Conservation (phyloP, 2,329 filamentous ascomycete genomes). For the Thielaviopsis euricoi region DNA sequence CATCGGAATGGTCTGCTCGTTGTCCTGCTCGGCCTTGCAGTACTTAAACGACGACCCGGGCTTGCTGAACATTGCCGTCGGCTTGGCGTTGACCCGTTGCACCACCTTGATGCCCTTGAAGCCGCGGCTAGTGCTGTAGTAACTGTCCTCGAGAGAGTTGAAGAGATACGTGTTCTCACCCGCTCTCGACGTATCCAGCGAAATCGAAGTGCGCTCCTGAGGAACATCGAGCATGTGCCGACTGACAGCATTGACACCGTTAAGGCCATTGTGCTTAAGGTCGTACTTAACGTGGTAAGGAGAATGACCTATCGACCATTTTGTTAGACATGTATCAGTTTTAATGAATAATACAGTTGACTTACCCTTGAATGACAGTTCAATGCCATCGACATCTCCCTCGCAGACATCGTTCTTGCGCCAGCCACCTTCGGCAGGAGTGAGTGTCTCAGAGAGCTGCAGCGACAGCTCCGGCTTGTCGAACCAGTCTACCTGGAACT, state of each 20-base stretch:
- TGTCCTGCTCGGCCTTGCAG: slow-evolving; percentile 68
- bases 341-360: slow-evolving; percentile 2
- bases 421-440: slow-evolving; percentile 35
- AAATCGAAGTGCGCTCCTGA: slow-evolving; percentile 58
- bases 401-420: slow-evolving; percentile 77
- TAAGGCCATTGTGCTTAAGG: slow-evolving; percentile 52
- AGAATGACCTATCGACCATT: slow-evolving; percentile 43
- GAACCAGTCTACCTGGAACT: slow-evolving; percentile 74
- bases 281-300: slow-evolving; percentile 77
- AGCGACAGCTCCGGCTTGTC: slow-evolving; percentile 58
- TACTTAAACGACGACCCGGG: slow-evolving; percentile 92
- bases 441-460: slow-evolving; percentile 45
- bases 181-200: slow-evolving; percentile 71
- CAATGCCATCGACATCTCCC: slow-evolving; percentile 79
- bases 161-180: slow-evolving; percentile 81
- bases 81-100: slow-evolving; percentile 72
- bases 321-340: slow-evolving; percentile 13
- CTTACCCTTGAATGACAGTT: slow-evolving; percentile 62
- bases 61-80: slow-evolving; percentile 64
- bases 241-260: slow-evolving; percentile 47
- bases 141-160: slow-evolving; percentile 62
- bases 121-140: slow-evolving; percentile 61
- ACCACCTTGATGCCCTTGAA: slow-evolving; percentile 53
- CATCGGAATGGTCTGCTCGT: slow-evolving; percentile 78
- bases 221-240: slow-evolving; percentile 62